Base-by-base conservation (phyloP, 306 rosid species). In the Ormosia emarginata region DNA sequence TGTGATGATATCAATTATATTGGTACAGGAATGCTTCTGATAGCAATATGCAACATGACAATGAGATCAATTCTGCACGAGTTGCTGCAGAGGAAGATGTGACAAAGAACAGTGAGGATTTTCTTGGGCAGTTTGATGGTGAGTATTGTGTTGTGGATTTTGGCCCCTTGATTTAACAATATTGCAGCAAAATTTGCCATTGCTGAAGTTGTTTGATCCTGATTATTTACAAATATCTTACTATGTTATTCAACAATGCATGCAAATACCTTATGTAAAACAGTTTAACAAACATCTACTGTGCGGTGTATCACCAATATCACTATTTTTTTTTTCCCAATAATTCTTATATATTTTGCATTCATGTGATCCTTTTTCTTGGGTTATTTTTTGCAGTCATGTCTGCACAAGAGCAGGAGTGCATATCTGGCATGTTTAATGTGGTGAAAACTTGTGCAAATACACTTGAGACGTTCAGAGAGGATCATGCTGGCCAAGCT, bases 81-180 rank as follows among this genome's bases (percentile, higher is more conserved):
- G 71, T 69, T 47, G 83, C 87, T 24, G 90, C 91, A 1, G 97
- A 91, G 84, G 83, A 91, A 75, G 97, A 91, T 44, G 97, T 91
- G 62, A 88, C 90, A 33, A 81, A 87, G 82, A 87, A 86, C 77
- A 88, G 74, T 14, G 87, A 89, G 37, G 93, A 88, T 75, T 15
- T 89, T 55, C 85, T 90, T 71, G 87, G 71, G 79, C 91, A 62
- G 68, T 85, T 92, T 67, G 92, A 86, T 75, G 79, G 98, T 94
- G 71, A 91, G 93, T 83, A 11, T 37, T 75, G n/a, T 64, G 52
- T 39, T 62, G 55, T 33, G 11, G 44, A 71, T 72, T 37, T 24
- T 71, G 12, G 37, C 47, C 65, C 14, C 57, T 14, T 37, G 11
- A 33, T 46, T 44, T 29, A 56, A 18, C 30, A 15, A 9, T 39